Evolutionary conservation across 148 eudicot genomes (phyloP).

Genomic region (Vaccinium myrtillus): DNA sequence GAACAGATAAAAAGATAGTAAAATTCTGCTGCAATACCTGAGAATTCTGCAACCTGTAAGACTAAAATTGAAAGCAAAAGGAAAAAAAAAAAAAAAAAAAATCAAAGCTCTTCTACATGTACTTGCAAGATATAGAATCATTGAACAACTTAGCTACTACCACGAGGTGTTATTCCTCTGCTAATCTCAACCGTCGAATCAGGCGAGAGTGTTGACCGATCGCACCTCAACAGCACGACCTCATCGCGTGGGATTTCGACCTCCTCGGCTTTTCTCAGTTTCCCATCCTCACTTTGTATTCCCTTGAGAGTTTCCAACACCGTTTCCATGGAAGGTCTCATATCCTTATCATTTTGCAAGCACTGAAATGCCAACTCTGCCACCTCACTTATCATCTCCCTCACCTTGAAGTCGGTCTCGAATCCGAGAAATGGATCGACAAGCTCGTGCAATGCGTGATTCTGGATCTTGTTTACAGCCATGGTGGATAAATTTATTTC

Average conservation of each 20-base stretch:
- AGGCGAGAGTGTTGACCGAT: background rate
- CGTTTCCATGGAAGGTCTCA: conserved; percentile 38
- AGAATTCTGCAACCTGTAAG: no score
- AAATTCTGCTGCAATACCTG: no score
- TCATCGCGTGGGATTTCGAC: background rate
- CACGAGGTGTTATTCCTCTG: no score
- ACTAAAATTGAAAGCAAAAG: no score
- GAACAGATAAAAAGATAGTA: no score
- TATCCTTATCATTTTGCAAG: conserved; percentile 28
- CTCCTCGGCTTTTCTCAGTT: background rate
- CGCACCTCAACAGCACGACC: conserved; percentile 5
- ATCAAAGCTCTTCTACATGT: no score
- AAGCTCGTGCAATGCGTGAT: conserved; percentile 25
- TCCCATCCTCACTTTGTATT: conserved; percentile 9
- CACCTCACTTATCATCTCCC: conserved; percentile 21
- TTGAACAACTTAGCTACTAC: no score
- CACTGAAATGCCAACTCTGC: conserved; percentile 42
- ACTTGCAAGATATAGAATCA: no score
- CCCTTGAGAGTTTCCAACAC: conserved; percentile 24
- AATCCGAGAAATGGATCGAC: conserved; percentile 35
- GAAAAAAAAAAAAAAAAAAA: no score
- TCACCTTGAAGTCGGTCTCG: conserved; percentile 19
- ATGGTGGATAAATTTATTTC: conserved; percentile 40
- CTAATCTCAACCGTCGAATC: background rate
- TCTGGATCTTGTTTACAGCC: conserved; percentile 31